Conservation (phyloP, 2,329 filamentous ascomycete species). For the Phyllachora maydis region DNA sequence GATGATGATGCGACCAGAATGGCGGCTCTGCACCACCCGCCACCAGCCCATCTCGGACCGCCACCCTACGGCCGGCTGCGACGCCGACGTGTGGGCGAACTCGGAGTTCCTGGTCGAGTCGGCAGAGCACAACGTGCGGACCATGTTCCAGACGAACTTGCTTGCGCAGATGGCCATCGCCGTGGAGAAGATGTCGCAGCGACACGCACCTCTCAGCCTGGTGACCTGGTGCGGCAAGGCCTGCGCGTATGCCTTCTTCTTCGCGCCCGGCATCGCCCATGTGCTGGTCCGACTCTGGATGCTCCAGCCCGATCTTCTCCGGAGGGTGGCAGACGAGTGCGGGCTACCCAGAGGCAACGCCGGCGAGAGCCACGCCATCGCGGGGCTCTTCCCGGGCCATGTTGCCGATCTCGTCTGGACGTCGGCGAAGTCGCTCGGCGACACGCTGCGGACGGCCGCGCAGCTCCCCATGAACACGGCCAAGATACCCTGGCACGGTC, state of each 20-base stretch:
- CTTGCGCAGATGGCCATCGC: conserved; percentile 68
- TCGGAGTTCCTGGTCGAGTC: conserved; percentile 34
- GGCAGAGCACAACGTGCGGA: conserved; percentile 72
- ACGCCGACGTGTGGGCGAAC: conserved; percentile 40
- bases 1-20: conserved; percentile 78
- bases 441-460: conserved; percentile 43
- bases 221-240: conserved; percentile 82
- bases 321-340: conserved; percentile 51
- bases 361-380: conserved; percentile 41
- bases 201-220: conserved; percentile 42
- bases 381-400: conserved; percentile 46
- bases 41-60: conserved; percentile 28
- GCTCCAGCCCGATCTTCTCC: conserved; percentile 44
- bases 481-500: conserved; percentile 66
- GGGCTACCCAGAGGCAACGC: conserved; percentile 34
- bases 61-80: conserved; percentile 40
- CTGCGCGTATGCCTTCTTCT: conserved; percentile 84
- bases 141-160: conserved; percentile 68
- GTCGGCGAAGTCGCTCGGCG: conserved; percentile 22
- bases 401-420: conserved; percentile 38
- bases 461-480: conserved; percentile 45
- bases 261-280: conserved; percentile 70
- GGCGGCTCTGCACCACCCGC: conserved; percentile 52
- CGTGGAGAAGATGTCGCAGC: conserved; percentile 73
- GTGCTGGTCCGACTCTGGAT: conserved; percentile 69